Conservation (phyloP, 2,329 filamentous ascomycete genomes). For the Phoma sp. region DNA sequence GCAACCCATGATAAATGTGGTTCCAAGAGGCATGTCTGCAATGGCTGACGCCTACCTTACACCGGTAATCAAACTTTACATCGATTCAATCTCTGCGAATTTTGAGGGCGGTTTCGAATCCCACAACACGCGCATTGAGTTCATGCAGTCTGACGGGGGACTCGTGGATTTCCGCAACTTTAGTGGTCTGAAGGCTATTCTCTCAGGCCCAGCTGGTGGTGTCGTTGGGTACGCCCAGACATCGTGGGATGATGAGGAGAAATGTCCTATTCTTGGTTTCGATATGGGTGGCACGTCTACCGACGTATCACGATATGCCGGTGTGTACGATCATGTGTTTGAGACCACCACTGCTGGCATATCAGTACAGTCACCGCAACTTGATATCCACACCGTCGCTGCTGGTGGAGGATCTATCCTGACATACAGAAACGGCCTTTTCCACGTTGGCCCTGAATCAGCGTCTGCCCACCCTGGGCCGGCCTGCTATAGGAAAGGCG, state of each 20-base stretch:
- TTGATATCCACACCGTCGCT: constrained; percentile 62
- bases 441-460: constrained; percentile 84
- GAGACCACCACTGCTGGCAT: constrained; percentile 43
- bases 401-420: constrained; percentile 81
- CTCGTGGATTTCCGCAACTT: constrained; percentile 35
- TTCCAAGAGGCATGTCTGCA: constrained; percentile 31
- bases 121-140: constrained; percentile 38
- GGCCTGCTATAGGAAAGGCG: constrained; percentile 85
- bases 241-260: constrained; percentile 34
- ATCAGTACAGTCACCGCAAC: constrained; percentile 37
- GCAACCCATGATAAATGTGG: constrained; percentile 31
- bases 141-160: constrained; percentile 46
- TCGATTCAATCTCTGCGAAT: constrained; percentile 16
- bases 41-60: constrained; percentile 39
- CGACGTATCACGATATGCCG: constrained; percentile 43
- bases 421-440: constrained; percentile 83
- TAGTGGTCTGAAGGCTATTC: constrained; percentile 37
- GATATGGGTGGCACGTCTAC: constrained; percentile 42
- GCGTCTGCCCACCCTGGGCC: constrained; percentile 85
- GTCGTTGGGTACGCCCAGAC: constrained; percentile 43
- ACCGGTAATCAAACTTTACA: constrained; percentile 29
- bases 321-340: constrained; percentile 37
- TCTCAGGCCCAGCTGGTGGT: constrained; percentile 46
- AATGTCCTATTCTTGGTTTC: constrained; percentile 39
- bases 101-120: constrained; percentile 33